phyloP scores from a whole-genome alignment of 495 filamentous ascomycete genomes.

The Podospora didyma region DNA sequence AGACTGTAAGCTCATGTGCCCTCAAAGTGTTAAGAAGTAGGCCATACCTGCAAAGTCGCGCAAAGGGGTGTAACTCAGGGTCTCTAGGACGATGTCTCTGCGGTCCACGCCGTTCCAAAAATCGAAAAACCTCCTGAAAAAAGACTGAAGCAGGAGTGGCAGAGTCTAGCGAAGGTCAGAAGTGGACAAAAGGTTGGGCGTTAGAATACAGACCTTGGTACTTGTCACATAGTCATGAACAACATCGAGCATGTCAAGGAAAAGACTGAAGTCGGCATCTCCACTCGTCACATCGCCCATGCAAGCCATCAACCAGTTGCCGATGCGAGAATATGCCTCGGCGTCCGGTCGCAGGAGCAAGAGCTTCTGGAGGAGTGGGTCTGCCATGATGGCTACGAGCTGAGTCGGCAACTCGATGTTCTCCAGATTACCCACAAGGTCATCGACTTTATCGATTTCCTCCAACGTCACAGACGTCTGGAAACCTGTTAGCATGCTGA shows the following conservation, averaged over 20 bases:
- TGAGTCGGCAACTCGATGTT: constrained; percentile 79
- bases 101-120: constrained; percentile 67
- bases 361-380: constrained; percentile 76
- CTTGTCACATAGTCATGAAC: constrained; percentile 56
- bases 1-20: constrained; percentile 5
- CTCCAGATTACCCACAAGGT: constrained; percentile 73
- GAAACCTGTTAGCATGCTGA: constrained; percentile 8
- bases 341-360: constrained; percentile 60
- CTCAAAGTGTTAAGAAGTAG: background rate
- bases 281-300: constrained; percentile 55
- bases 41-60: constrained; percentile 51
- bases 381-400: constrained; percentile 68
- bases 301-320: constrained; percentile 63
- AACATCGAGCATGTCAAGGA: constrained; percentile 53
- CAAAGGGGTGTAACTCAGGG: constrained; percentile 62
- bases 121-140: constrained; percentile 57
- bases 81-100: constrained; percentile 56
- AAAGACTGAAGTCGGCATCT: constrained; percentile 43
- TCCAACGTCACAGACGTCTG: constrained; percentile 68
- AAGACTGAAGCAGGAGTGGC: constrained; percentile 56
- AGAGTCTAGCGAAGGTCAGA: constrained; percentile 45
- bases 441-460: constrained; percentile 67
- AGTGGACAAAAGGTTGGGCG: too few relatives aligned
- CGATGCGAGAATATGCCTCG: constrained; percentile 50
- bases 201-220: constrained; percentile 53